phyloP scores from a whole-genome alignment of 2,329 filamentous ascomycete species.

The Xylaria sp. region DNA sequence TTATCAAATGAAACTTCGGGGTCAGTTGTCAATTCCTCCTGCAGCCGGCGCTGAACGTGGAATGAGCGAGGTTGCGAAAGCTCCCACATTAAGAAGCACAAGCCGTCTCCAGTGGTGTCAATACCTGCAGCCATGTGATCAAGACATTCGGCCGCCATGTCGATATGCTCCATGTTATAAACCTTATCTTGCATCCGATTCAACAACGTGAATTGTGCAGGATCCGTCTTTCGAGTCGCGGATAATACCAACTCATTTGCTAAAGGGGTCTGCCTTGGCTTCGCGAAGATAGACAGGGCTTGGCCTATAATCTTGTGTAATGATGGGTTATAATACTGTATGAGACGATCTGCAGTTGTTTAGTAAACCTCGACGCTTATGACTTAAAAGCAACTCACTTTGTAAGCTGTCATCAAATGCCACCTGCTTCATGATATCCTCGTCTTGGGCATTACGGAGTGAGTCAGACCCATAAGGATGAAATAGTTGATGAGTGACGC shows the following conservation, averaged over 20 bases:
- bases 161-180: conserved; percentile 59
- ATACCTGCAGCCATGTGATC: conserved; percentile 79
- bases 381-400: conserved; percentile 56
- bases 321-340: conserved; percentile 66
- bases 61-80: conserved; percentile 69
- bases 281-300: conserved; percentile 60
- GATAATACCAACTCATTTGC: conserved; percentile 68
- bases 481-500: conserved; percentile 75
- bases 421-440: conserved; percentile 74
- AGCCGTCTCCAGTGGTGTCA: conserved; percentile 75
- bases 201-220: conserved; percentile 66
- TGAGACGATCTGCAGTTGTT: conserved; percentile 62
- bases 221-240: conserved; percentile 57
- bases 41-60: conserved; percentile 62
- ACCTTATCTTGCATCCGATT: conserved; percentile 66
- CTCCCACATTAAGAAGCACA: conserved; percentile 78
- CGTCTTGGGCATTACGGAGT: conserved; percentile 64
- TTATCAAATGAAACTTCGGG: conserved; percentile 57
- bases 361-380: not conserved
- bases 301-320: conserved; percentile 60
- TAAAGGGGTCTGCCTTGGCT: conserved; percentile 66
- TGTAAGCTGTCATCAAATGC: conserved; percentile 74
- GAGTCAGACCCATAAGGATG: conserved; percentile 72
- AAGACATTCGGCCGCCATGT: conserved; percentile 74
- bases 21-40: conserved; percentile 61